These are phyloP conservation scores for Glonium stellatum DNA, from an alignment of 495 filamentous ascomycete genomes.

Conservation along the genomic window DNA sequence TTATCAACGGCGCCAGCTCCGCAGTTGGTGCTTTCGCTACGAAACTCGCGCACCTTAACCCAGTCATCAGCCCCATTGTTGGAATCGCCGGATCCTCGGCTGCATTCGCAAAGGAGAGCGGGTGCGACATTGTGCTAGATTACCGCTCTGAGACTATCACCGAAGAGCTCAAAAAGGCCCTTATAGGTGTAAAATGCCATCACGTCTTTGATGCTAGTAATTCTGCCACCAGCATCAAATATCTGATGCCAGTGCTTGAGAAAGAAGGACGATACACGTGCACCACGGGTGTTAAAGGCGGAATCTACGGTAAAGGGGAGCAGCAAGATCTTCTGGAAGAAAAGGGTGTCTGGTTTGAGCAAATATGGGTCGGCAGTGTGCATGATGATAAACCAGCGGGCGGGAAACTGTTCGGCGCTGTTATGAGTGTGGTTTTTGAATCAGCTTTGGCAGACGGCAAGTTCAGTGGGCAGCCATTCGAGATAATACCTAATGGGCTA, in stretches of 20 bases:
- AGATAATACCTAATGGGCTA: neutral
- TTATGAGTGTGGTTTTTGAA: neutral
- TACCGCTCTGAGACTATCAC: neutral
- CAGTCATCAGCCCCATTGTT: conserved; percentile 1
- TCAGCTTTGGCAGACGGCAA: neutral
- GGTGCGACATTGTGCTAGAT: conserved; percentile 1
- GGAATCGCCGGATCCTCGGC: neutral
- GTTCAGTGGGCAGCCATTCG: neutral
- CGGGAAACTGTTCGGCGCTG: neutral
- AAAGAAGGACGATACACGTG: neutral
- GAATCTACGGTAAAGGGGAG: neutral
- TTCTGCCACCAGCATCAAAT: neutral
- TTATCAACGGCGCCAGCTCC: conserved; percentile 20
- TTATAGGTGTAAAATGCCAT: neutral
- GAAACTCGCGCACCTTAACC: conserved; percentile 10
- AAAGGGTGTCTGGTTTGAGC: neutral
- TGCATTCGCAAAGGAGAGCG: neutral
- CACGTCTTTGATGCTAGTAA: neutral
- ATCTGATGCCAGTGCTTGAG: neutral
- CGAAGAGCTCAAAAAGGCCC: neutral
- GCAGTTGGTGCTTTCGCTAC: conserved; percentile 21
- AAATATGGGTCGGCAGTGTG: neutral
- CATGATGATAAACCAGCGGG: neutral
- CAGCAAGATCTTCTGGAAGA: neutral
- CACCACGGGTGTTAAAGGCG: neutral